Base-by-base conservation (phyloP, 768 basidiomycete species). In the Boletus vinaceobasis region DNA sequence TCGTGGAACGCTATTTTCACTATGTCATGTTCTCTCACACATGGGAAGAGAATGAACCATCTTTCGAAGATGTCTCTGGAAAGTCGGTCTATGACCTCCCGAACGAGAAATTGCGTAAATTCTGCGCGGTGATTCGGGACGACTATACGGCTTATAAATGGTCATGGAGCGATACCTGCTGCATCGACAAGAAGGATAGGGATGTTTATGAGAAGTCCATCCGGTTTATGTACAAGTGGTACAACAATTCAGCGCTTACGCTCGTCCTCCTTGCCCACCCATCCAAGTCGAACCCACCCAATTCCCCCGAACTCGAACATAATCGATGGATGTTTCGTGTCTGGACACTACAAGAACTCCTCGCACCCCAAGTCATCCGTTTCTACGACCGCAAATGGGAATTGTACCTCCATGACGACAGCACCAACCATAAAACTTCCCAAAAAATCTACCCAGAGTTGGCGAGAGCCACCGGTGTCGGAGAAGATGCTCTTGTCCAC, bases 11-110 rank as follows among this genome's bases (percentile, higher is more conserved):
- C 4, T 62, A 54, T 31, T 61, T 61, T 40, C 26, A 3, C 17
- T 62, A 58, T n/a, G 48, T 61, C 43, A 62, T 61, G 60, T 53
- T 62, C 32, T 62, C 60, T 19, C 60, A 62, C 6, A 58, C 50
- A 6, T 62, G 60, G 60, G 55, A 52, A n/a, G 54, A 17, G 7
- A 17, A 35, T 0, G 60, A 62, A 40, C 59, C 60, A 7, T 37
- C 56, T 1, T 61, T 52, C 31, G 15, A 57, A 5, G 49, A 49
- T 17, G 33, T 60, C 5, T 33, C 53, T 26, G 21, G 23, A 37
- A 48, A 9, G 6, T 44, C 35, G 1, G 46, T 43, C 44, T 52
- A 51, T 17, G 19, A 48, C 5, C n/a, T 15, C 23, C 29, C 11
- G 26, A 61, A 60, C 33, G 11, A 45, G 2, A 61, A 61, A 37